Base-by-base conservation (phyloP, 257 asterid genomes). In the Oldenlandia corymbosa region DNA sequence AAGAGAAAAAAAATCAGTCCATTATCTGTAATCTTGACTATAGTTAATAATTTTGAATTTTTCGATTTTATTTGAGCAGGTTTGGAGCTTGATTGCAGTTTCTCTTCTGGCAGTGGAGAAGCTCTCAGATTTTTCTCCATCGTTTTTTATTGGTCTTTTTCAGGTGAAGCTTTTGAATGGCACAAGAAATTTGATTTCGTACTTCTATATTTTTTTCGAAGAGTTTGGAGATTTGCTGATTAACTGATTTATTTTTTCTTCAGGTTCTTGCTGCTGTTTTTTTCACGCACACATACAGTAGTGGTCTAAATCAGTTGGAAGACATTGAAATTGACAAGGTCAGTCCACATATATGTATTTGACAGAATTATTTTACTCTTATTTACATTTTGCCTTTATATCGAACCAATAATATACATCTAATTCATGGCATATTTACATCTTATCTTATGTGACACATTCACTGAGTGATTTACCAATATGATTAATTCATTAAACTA, bases 241-340 rank as follows among this genome's bases (percentile, higher is more conserved):
- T n/a, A n/a, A n/a, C n/a, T n/a, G n/a, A n/a, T n/a, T n/a, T n/a
- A n/a, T n/a, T n/a, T n/a, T n/a, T n/a, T n/a, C n/a, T 71, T 75
- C 88, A 90, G 97, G 97, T 95, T 46, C 79, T 90, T 79, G 82
- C 60, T 70, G 87, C 97, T 79, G 91, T 96, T 67, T 78, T 90
- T 71, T 73, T 88, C 71, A 90, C 87, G 97, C 87, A 90, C 73
- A 78, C 87, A 36, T 87, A 90, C 72, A 84, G 85, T 51, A 96
- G 87, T 71, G 96, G 97, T 54, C 64, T 90, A 72, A 90, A 90
- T 75, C 97, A 90, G 74, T 66, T 90, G 63, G 77, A 88, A 45
- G 97, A 90, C 73, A 84, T 90, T 23, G 97, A 90, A 70, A 85
- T 90, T 52, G 97, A 90, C 85, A 90, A 85, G 97, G 97, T 90